Base-by-base conservation (phyloP, 805 yeast genomes). In the Candida michaelii region DNA sequence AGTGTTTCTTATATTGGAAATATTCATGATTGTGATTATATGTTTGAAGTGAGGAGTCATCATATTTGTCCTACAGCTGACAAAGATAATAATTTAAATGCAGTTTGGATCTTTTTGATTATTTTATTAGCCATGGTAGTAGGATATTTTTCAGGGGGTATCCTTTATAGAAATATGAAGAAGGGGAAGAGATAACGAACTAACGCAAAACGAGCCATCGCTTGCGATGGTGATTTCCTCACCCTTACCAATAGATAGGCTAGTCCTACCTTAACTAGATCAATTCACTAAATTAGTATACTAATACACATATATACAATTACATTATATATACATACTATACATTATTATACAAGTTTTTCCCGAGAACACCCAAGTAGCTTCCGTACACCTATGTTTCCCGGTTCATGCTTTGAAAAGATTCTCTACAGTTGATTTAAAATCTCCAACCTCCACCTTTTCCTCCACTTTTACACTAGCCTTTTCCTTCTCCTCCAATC, bases 51-150 rank as follows among this genome's bases (percentile, higher is more conserved):
- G 24, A 66, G 89, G 50, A 85, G 95, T 3, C 80, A 86, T 32
- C 85, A 83, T 63, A 96, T 95, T 0, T 89, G 97, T 61, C 87
- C 95, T 0, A 83, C 89, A 0, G 71, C 86, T 8, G 80, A 82
- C 39, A 76, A 80, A 51, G 77, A 74, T 10, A 83, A 82, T 54
- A 80, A 84, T 46, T 62, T 77, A 42, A 82, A 83, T 13, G 80
- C 83, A 3, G 73, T 84, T 40, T 66, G 69, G 71, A 65, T 66
- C 10, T 63, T 66, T 41, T 49, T 65, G 15, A 42, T 66, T 27
- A 65, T 66, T 36, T 49, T 64, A 19, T 43, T 62, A 39, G 69
- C 69, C 10, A 66, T 69, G 1, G 44, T 50, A 54, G 62, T 50
- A 54, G 77, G 64, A 32, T 65, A 55, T 55, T 68, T 51, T 43